Evolutionary conservation across 345 rosid genomes (phyloP).

Genomic region (Boechera retrofracta): DNA sequence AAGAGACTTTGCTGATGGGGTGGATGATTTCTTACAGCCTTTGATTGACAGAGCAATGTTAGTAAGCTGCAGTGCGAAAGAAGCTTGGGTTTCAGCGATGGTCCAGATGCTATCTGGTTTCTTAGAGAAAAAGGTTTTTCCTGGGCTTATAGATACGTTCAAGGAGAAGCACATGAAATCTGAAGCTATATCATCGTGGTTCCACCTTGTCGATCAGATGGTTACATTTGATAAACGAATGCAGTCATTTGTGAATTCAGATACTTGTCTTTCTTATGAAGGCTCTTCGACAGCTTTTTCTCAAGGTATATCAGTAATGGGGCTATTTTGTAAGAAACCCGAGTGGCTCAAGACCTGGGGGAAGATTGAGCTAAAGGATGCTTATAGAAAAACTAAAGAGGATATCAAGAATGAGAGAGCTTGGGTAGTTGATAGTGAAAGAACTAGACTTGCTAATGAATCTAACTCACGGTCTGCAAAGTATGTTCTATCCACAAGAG

Average conservation of each 20-base stretch:
- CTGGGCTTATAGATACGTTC: conserved; percentile 54
- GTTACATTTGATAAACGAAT: conserved; percentile 71
- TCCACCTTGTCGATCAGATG: conserved; percentile 72
- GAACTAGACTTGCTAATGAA: conserved; percentile 24
- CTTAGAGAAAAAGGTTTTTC: conserved; percentile 58
- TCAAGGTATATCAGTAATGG: conserved; percentile 56
- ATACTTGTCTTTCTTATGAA: conserved; percentile 52
- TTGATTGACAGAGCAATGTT: conserved; percentile 73
- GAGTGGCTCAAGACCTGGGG: conserved; percentile 87
- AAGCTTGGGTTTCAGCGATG: conserved; percentile 87
- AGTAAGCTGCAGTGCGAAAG: conserved; percentile 68
- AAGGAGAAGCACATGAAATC: conserved; percentile 53
- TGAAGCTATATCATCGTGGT: conserved; percentile 68
- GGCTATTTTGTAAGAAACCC: conserved; percentile 59
- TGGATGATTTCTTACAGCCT: conserved; percentile 81
- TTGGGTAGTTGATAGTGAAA: conserved; percentile 51
- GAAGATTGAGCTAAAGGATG: conserved; percentile 74
- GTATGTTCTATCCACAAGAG: conserved; percentile 59
- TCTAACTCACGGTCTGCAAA: conserved; percentile 43
- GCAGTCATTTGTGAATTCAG: conserved; percentile 58
- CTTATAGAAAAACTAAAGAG: conserved; percentile 66
- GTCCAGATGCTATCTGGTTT: conserved; percentile 66
- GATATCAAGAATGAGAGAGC: conserved; percentile 61
- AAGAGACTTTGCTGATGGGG: conserved; percentile 65
- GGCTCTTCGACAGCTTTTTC: conserved; percentile 48